Conservation (phyloP, 441 rosid species). For the Macaranga tanarius region DNA sequence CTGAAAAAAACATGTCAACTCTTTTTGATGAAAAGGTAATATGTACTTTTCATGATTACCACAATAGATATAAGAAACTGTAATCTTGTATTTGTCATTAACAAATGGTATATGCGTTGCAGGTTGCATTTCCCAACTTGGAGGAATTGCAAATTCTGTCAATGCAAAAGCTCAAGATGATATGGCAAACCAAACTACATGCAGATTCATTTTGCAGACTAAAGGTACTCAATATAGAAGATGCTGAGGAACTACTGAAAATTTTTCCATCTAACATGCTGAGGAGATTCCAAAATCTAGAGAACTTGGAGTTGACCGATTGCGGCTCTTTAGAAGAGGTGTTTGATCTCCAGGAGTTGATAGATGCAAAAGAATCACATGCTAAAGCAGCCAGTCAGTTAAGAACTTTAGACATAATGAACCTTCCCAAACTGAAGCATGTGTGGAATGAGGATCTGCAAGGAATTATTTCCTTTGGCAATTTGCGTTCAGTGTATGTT, state of each 20-base stretch:
- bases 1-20: not conserved
- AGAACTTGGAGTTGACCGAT: not conserved
- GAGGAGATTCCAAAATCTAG: constrained; percentile 12
- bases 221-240: not conserved
- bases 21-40: not conserved
- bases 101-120: not conserved
- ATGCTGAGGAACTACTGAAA: not conserved
- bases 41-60: no score
- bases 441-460: constrained; percentile 27
- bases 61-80: no score
- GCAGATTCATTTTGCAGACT: constrained; percentile 19
- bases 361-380: not conserved
- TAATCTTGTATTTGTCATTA: no score
- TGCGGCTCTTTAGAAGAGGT: constrained; percentile 28
- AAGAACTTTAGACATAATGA: not conserved
- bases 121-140: constrained; percentile 25
- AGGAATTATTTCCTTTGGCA: constrained; percentile 21
- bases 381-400: not conserved
- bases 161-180: constrained; percentile 16
- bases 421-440: constrained; percentile 31
- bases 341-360: constrained; percentile 18
- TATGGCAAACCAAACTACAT: constrained; percentile 21
- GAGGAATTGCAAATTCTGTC: not conserved
- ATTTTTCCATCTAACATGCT: constrained; percentile 14
- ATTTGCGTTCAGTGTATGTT: constrained; percentile 9